Evolutionary conservation across 805 yeast genomes (phyloP).

Genomic region (Tetrapisispora taiwanensis): DNA sequence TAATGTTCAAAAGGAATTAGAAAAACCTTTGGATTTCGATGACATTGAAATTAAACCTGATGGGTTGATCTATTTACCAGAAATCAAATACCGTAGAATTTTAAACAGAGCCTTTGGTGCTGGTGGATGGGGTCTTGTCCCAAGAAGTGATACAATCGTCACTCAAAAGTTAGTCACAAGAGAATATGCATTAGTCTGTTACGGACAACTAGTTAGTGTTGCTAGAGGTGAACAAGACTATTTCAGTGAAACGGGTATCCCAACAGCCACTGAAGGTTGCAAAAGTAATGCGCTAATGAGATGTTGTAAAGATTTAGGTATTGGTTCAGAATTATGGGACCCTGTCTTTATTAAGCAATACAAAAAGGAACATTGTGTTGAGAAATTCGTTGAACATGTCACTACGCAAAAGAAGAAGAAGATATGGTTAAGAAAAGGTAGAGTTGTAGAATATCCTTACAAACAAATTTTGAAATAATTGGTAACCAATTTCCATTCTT

Average conservation of each 20-base stretch:
- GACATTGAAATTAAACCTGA: constrained; percentile 95
- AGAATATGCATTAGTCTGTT: constrained; percentile 80
- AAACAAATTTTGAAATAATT: constrained; percentile 24
- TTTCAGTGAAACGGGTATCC: constrained; percentile 74
- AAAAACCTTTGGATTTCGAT: constrained; percentile 49
- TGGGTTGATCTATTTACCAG: constrained; percentile 85
- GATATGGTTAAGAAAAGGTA: constrained; percentile 84
- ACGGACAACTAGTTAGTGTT: constrained; percentile 79
- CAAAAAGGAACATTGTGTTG: constrained; percentile 60
- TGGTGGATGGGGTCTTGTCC: constrained; percentile 98
- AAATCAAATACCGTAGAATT: constrained; percentile 86
- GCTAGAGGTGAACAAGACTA: constrained; percentile 96
- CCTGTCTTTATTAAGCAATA: constrained; percentile 73
- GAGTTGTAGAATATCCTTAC: constrained; percentile 78
- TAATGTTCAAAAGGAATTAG: constrained; percentile 48
- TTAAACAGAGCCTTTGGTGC: constrained; percentile 91
- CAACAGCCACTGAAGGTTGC: constrained; percentile 96
- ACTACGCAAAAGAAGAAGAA: constrained; percentile 77
- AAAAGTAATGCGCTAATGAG: constrained; percentile 95
- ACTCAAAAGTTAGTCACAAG: constrained; percentile 70
- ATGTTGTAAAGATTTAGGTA: constrained; percentile 93
- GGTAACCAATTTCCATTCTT: too few species aligned
- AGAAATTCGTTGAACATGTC: constrained; percentile 76
- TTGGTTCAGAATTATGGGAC: constrained; percentile 96
- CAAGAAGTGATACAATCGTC: constrained; percentile 74